Conservation (phyloP, 2,329 filamentous ascomycete genomes). For the Aspergillus pseudonomiae region DNA sequence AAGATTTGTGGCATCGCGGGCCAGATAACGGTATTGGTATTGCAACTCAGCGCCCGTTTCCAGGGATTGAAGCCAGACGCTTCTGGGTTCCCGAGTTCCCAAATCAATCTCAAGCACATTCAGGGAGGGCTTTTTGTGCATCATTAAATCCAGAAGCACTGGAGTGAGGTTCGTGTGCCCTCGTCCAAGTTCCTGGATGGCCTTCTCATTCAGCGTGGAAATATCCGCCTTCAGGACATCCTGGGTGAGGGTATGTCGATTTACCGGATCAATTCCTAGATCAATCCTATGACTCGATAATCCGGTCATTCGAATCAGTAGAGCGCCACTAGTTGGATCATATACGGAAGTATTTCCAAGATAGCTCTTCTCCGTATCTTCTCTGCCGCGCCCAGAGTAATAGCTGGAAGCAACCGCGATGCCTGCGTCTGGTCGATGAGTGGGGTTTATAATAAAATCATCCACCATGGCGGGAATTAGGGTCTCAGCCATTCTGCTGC, state of each 20-base stretch:
- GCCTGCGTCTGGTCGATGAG: not conserved
- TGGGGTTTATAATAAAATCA: constrained; percentile 13
- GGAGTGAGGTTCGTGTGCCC: not conserved
- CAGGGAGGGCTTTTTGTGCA: constrained; percentile 3
- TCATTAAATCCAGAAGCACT: not conserved
- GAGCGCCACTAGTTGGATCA: constrained; percentile 6
- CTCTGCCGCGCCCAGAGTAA: constrained; percentile 8
- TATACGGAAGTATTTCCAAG: constrained; percentile 7
- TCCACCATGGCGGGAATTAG: constrained; percentile 11
- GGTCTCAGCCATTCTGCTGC: not conserved
- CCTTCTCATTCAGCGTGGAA: not conserved
- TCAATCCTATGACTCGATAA: constrained; percentile 8
- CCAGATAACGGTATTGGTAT: constrained; percentile 8
- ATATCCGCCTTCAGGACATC: constrained; percentile 12
- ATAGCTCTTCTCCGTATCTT: constrained; percentile 9
- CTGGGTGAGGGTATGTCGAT: constrained; percentile 5
- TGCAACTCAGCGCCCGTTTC: not conserved
- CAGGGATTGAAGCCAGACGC: constrained; percentile 7
- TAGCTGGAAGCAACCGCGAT: constrained; percentile 7
- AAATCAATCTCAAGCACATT: constrained; percentile 10
- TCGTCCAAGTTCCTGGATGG: not conserved
- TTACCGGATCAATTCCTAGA: not conserved
- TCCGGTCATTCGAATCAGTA: constrained; percentile 9
- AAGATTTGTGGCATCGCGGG: not conserved
- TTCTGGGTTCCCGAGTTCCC: not conserved